Evolutionary conservation across 2,329 filamentous ascomycete species (phyloP).

Genomic region (Paradendryphiella salina): DNA sequence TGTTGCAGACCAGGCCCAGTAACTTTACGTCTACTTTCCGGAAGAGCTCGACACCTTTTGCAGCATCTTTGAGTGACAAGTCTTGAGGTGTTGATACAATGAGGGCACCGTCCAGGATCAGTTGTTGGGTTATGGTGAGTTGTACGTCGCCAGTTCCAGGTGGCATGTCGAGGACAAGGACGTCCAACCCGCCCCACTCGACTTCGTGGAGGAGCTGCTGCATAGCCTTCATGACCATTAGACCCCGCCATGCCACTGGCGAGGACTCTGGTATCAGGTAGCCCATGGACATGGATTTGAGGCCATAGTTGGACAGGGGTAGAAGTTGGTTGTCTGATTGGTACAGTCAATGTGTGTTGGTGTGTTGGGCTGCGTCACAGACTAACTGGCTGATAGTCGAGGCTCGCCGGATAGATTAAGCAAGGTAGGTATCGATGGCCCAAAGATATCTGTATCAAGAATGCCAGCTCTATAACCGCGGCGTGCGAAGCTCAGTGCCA

Average conservation of each 20-base stretch:
- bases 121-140: slow-evolving; percentile 92
- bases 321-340: slow-evolving; percentile 73
- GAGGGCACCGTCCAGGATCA: slow-evolving; percentile 81
- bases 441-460: slow-evolving; percentile 95
- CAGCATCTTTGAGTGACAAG: slow-evolving; percentile 85
- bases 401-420: slow-evolving; percentile 81
- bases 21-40: slow-evolving; percentile 77
- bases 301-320: slow-evolving; percentile 88
- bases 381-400: slow-evolving; percentile 70
- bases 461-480: slow-evolving; percentile 82
- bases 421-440: slow-evolving; percentile 89
- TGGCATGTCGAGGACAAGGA: slow-evolving; percentile 87
- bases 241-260: slow-evolving; percentile 89
- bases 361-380: neutral
- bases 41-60: slow-evolving; percentile 93
- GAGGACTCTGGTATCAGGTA: slow-evolving; percentile 80
- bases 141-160: slow-evolving; percentile 96
- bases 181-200: slow-evolving; percentile 85
- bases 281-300: slow-evolving; percentile 99
- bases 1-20: slow-evolving; percentile 72
- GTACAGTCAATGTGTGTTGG: slow-evolving; percentile 10
- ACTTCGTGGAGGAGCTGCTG: slow-evolving; percentile 95
- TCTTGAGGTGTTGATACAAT: slow-evolving; percentile 95
- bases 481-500: slow-evolving; percentile 83
- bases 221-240: slow-evolving; percentile 97